These are phyloP conservation scores for Aureobasidium subglaciale DNA, from an alignment of 2,329 filamentous ascomycete species.

Conservation along the genomic window DNA sequence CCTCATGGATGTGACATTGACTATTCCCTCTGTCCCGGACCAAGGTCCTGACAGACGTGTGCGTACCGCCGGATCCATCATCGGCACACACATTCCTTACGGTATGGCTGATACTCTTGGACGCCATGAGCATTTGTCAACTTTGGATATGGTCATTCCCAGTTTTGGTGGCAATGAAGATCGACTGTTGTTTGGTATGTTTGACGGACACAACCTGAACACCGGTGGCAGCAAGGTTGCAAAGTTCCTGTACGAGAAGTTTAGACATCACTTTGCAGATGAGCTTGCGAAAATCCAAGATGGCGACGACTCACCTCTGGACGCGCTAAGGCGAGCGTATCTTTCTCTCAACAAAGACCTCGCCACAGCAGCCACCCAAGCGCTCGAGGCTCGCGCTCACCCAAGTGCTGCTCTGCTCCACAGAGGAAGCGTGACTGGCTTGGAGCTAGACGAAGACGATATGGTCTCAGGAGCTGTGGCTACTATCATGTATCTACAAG, in stretches of 20 bases:
- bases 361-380: conserved; percentile 73
- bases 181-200: conserved; percentile 87
- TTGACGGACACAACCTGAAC: conserved; percentile 85
- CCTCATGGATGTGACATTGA: conserved; percentile 96
- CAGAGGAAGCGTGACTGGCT: conserved; percentile 63
- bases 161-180: conserved; percentile 83
- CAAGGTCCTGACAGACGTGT: conserved; percentile 93
- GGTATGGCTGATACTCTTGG: conserved; percentile 96
- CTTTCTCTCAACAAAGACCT: conserved; percentile 89
- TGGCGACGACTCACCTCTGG: conserved; percentile 62
- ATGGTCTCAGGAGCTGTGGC: conserved; percentile 85
- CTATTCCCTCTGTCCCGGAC: conserved; percentile 85
- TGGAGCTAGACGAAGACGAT: conserved; percentile 81
- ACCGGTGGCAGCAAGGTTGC: conserved; percentile 91
- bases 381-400: conserved; percentile 64
- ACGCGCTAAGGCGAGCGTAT: conserved; percentile 82
- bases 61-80: conserved; percentile 89
- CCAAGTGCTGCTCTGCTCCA: conserved; percentile 47
- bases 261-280: conserved; percentile 72
- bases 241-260: conserved; percentile 94
- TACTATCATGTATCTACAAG: conserved; percentile 82
- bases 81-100: conserved; percentile 76
- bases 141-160: conserved; percentile 90
- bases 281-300: conserved; percentile 70
- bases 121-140: conserved; percentile 88